These are phyloP conservation scores for Mycogone perniciosa DNA, from an alignment of 2,329 filamentous ascomycete species.

Conservation along the genomic window DNA sequence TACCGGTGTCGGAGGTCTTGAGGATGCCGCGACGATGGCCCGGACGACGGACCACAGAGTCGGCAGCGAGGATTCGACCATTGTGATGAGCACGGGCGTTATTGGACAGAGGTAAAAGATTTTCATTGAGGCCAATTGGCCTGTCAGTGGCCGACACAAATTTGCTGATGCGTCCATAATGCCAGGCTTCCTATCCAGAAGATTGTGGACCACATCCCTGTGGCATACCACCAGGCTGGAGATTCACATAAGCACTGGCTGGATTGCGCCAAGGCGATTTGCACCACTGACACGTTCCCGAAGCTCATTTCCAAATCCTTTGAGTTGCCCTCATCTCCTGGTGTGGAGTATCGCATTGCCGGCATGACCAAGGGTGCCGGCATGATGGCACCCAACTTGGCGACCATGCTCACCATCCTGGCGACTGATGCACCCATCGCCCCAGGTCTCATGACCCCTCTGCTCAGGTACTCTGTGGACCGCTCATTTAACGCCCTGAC, in stretches of 20 bases:
- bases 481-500: slow-evolving; percentile 95
- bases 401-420: slow-evolving; percentile 83
- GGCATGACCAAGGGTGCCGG: slow-evolving; percentile 97
- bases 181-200: slow-evolving; percentile 78
- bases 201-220: slow-evolving; percentile 76
- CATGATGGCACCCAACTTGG: slow-evolving; percentile 99
- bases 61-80: slow-evolving; percentile 50
- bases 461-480: slow-evolving; percentile 69
- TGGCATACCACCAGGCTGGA: slow-evolving; percentile 64
- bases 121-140: slow-evolving; percentile 2
- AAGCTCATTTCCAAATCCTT: slow-evolving; percentile 87
- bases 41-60: slow-evolving; percentile 62
- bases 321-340: slow-evolving; percentile 71
- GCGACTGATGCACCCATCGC: slow-evolving; percentile 84
- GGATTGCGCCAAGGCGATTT: slow-evolving; percentile 79
- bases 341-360: slow-evolving; percentile 72
- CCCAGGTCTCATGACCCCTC: slow-evolving; percentile 56
- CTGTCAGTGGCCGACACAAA: slow-evolving; percentile 14
- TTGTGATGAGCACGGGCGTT: slow-evolving; percentile 98
- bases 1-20: slow-evolving; percentile 80
- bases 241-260: slow-evolving; percentile 82
- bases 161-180: neutral
- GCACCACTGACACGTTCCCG: slow-evolving; percentile 97
- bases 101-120: slow-evolving; percentile 74
- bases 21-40: slow-evolving; percentile 85